Base-by-base conservation (phyloP, 2,329 filamentous ascomycete genomes). In the Cladobotryum protrusum region DNA sequence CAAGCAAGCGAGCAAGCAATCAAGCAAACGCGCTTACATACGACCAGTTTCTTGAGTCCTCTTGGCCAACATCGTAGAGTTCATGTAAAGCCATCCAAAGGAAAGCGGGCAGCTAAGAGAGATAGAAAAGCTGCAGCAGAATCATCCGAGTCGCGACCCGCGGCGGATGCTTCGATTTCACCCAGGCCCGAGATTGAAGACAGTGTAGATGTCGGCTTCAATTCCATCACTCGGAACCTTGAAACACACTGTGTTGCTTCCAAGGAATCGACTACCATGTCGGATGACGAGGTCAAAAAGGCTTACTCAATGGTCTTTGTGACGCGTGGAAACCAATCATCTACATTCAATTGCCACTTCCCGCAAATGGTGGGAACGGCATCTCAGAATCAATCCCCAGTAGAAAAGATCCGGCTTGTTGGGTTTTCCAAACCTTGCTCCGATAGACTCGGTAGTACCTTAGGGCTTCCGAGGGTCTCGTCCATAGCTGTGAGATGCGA, bases 401-500 rank as follows among this genome's bases (percentile, higher is more conserved):
- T 66, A 18, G 60, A 70, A 1, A 66, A 72, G 3, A 79, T 77
- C 9, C 75, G 78, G 18, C 72, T 89, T 2, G 73, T 89, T 2
- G 77, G 81, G 1, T 75, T 89, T 43, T 82, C 83, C 0, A 80
- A 76, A 47, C 67, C 76, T 1, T 79, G 76, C 45, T 83, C 84
- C 42, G 69, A 78, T 14, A 74, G 75, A 12, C 66, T 89, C 14
- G 78, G 78, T 43, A 64, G 68, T 29, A 73, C 73, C 17, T 69
- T 89, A 3, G 78, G 78, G 2, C 72, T 88, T 9, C 80, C 82
- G 1, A 75, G 83, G 33, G 82, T 82, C 1, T 86, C 83, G 1
- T 81, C 82, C 18, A 68, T 89, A 32, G 86, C 77, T 1, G 63
- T 89, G 6, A 64, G 72, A 17, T 69, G 71, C 6, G 75, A 70